A percentile compares a stretch with the other conserved stretches of the same genome.
Conservation (phyloP, 202 grass and related monocot genomes). For the Cymbopogon flexuosus region DNA sequence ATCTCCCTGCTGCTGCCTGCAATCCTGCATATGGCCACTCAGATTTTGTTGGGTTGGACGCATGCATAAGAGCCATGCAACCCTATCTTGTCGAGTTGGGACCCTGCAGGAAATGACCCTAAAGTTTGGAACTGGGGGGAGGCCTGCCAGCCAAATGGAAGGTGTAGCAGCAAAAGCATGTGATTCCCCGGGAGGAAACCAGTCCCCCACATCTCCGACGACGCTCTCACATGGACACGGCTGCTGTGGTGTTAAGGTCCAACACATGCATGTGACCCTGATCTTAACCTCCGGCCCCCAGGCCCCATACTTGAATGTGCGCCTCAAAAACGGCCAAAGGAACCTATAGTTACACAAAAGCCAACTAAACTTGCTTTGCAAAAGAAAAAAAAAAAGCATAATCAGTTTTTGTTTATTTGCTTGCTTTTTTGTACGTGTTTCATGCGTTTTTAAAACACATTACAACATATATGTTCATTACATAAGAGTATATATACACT, state of each 20-base stretch:
- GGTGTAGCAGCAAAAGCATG: slow-evolving; percentile 13
- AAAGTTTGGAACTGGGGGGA: slow-evolving; percentile 9
- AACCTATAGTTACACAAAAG: background rate
- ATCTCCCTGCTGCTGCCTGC: background rate
- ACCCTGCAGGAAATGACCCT: slow-evolving; percentile 25
- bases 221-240: slow-evolving; percentile 16
- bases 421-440: background rate
- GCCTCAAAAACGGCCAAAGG: background rate
- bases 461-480: background rate
- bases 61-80: background rate
- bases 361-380: background rate
- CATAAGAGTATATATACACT: no score
- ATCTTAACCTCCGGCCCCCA: background rate
- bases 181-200: slow-evolving; percentile 51
- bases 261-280: slow-evolving; percentile 12
- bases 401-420: background rate
- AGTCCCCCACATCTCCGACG: slow-evolving; percentile 57
- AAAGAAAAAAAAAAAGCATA: no score
- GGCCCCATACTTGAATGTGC: background rate
- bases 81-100: slow-evolving; percentile 21
- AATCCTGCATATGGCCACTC: background rate
- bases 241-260: background rate
- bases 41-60: slow-evolving; percentile 32
- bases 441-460: background rate
- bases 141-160: slow-evolving; percentile 32